phyloP scores from a whole-genome alignment of 2,329 filamentous ascomycete species.

The Penicillium sp. region DNA sequence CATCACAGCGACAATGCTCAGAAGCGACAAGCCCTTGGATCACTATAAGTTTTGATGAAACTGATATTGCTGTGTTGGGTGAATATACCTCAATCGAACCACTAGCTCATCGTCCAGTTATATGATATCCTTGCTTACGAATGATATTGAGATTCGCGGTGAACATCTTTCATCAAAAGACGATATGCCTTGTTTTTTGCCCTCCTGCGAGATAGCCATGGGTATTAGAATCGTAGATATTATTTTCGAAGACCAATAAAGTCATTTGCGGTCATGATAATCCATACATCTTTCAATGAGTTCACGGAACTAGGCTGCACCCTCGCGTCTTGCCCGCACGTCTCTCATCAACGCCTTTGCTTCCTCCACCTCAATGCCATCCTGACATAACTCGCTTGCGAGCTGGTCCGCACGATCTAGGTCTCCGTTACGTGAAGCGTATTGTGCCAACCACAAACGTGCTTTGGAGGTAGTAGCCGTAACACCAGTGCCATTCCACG shows the following conservation, averaged over 20 bases:
- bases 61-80: conserved; percentile 21
- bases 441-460: conserved; percentile 86
- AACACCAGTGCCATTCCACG: conserved; percentile 68
- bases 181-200: background rate
- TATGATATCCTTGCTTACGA: background rate
- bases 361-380: conserved; percentile 94
- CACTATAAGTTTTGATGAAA: conserved; percentile 29
- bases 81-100: conserved; percentile 16
- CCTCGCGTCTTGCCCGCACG: conserved; percentile 72
- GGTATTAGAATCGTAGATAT: background rate
- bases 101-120: background rate
- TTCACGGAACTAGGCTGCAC: conserved; percentile 9
- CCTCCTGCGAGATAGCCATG: background rate
- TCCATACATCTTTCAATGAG: background rate
- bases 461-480: conserved; percentile 90
- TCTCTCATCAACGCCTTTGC: conserved; percentile 90
- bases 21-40: conserved; percentile 14
- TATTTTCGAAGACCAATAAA: background rate
- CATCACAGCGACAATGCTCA: background rate
- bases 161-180: background rate
- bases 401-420: conserved; percentile 74
- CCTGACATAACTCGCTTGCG: conserved; percentile 88
- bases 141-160: background rate
- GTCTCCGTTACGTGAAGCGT: conserved; percentile 73
- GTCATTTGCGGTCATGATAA: background rate